Base-by-base conservation (phyloP, 2,329 filamentous ascomycete species). In the Cercospora nicotianae region DNA sequence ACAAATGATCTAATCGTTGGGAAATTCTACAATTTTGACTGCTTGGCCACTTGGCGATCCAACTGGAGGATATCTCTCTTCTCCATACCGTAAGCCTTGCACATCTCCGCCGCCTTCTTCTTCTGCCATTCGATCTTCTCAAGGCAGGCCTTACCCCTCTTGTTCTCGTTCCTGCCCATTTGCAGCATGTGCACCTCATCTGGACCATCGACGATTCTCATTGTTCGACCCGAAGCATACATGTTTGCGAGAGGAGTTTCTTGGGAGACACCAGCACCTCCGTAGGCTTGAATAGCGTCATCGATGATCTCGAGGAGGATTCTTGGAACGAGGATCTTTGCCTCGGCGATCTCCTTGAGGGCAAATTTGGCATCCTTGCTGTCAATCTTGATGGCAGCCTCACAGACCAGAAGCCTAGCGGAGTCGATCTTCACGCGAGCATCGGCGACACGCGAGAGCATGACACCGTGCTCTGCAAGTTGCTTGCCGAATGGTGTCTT, bases 381-480 rank as follows among this genome's bases (percentile, higher is more conserved):
- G 81, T 99, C 95, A 83, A 99, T 98, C 82, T 92, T 93, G 80
- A 96, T 91, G 69, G 95, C 95, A 1, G 95, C 95, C 81, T 98
- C 97, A 72, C 97, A 88, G 7, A 98, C 95, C 48, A 95, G 82
- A 10, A 99, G 87, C 39, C 95, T 91, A 0, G 94, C 92, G 0
- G 94, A 89, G 79, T 98, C 94, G 77, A 99, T 97, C 78, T 98
- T 94, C 73, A 98, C 89, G 31, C 95, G 90, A 1, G 93, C 95
- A 77, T 90, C 91, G 53, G 95, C 95, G 42, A 98, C 92, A 87
- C 95, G 96, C 79, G 97, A 93, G 48, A 98, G 88, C 81, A 97
- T 94, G 42, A 97, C 92, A 74, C 94, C 95, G 81, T 99, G 95
- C 78, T 96, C 89, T 77, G 88, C 87, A 51, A 99, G 87, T 66